Conservation (phyloP, 2,329 filamentous ascomycete genomes). For the Aspergillus terreus region DNA sequence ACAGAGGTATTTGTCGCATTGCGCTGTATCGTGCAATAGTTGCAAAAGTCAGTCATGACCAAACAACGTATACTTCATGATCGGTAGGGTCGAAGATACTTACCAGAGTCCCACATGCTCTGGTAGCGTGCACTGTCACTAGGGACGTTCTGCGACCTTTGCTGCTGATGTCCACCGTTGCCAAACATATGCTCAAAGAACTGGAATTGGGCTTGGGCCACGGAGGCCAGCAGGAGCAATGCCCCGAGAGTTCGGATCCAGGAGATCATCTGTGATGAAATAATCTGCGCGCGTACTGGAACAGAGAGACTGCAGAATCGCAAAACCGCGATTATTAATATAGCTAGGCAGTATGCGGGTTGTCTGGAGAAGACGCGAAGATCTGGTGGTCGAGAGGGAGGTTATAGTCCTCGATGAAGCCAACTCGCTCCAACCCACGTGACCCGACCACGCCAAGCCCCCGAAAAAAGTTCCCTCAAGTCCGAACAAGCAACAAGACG, state of each 20-base stretch:
- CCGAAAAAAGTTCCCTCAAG: slow-evolving; percentile 16
- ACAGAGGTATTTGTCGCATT: slow-evolving; percentile 90
- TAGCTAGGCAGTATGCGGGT: not conserved
- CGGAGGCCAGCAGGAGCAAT: slow-evolving; percentile 58
- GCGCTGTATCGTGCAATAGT: slow-evolving; percentile 49
- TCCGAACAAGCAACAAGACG: not conserved
- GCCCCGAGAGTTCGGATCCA: slow-evolving; percentile 29
- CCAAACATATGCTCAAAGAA: slow-evolving; percentile 99
- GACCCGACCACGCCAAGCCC: slow-evolving; percentile 22
- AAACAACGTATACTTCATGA: not conserved
- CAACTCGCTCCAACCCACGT: slow-evolving; percentile 27
- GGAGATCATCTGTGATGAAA: slow-evolving; percentile 2
- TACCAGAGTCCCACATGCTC: slow-evolving; percentile 65
- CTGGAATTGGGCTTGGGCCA: slow-evolving; percentile 75
- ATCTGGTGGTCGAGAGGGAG: not conserved
- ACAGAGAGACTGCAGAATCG: not conserved
- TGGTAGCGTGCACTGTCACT: slow-evolving; percentile 82
- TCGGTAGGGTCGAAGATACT: slow-evolving; percentile 9
- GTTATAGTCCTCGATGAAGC: slow-evolving; percentile 21
- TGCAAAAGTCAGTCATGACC: slow-evolving; percentile 3
- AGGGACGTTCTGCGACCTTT: slow-evolving; percentile 68
- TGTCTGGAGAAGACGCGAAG: not conserved
- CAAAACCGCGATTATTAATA: not conserved
- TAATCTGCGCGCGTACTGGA: slow-evolving; percentile 20
- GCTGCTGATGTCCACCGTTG: slow-evolving; percentile 51